These are phyloP conservation scores for Dicorynia guianensis DNA, from an alignment of 306 rosid species.

Conservation along the genomic window DNA sequence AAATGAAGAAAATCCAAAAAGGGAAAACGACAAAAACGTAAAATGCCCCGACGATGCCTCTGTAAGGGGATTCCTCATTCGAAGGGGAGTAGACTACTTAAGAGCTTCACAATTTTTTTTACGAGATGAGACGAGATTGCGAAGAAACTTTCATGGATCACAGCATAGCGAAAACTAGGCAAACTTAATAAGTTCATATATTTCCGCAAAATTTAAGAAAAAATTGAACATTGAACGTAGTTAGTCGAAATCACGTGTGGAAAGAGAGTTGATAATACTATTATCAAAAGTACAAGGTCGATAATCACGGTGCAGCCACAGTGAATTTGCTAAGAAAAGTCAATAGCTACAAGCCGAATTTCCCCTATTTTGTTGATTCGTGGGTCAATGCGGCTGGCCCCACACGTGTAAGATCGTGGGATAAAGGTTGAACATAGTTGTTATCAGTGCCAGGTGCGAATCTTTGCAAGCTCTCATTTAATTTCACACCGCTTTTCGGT, in stretches of 20 bases:
- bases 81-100: no score
- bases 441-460: background rate
- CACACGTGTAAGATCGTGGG: slow-evolving; percentile 36
- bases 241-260: background rate
- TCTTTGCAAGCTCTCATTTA: no score
- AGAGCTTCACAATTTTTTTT: no score
- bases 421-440: slow-evolving; percentile 12
- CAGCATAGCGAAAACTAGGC: background rate
- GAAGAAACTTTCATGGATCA: background rate
- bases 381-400: slow-evolving; percentile 40
- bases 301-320: background rate
- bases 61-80: no score
- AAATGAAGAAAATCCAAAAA: background rate
- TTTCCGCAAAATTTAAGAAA: background rate
- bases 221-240: background rate
- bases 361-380: background rate
- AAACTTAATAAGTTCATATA: background rate
- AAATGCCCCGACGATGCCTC: background rate
- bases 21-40: background rate
- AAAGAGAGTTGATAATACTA: background rate
- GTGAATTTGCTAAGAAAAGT: background rate
- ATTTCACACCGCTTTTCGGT: no score
- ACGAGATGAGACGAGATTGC: background rate
- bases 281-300: background rate
- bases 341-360: background rate